These are phyloP conservation scores for Yarrowia divulgata DNA, from an alignment of 805 yeast genomes.

Conservation along the genomic window DNA sequence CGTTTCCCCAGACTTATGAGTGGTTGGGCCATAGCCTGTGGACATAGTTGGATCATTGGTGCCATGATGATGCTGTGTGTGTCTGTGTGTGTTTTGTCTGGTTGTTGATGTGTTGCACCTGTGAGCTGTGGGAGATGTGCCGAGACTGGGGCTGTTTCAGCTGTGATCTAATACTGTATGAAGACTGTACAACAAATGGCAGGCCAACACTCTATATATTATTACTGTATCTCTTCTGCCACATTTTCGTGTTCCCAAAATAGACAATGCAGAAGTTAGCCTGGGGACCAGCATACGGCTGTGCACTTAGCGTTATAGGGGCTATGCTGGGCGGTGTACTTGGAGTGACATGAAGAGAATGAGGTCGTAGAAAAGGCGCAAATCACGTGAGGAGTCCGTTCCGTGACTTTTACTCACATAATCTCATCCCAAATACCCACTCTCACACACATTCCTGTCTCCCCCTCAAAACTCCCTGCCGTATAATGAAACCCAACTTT, in stretches of 20 bases:
- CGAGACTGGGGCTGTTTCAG: no score
- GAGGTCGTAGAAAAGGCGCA: not conserved
- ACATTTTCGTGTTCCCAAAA: slow-evolving; percentile 9
- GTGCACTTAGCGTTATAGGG: slow-evolving; percentile 17
- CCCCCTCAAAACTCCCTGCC: not conserved
- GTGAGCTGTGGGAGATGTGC: not conserved
- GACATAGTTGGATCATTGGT: slow-evolving; percentile 23
- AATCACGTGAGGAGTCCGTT: not conserved
- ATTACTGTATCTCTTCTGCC: not conserved
- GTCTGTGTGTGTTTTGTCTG: not conserved
- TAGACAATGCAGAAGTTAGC: slow-evolving; percentile 2
- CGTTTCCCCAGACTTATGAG: not conserved
- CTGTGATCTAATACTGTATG: no score
- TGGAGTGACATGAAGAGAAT: not conserved
- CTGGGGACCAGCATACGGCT: slow-evolving; percentile 6
- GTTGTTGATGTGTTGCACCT: not conserved
- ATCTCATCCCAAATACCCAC: no score
- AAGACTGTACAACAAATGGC: not conserved
- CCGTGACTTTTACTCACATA: no score
- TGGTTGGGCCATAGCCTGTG: slow-evolving; percentile 8
- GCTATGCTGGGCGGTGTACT: slow-evolving; percentile 9
- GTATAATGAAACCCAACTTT: slow-evolving; percentile 23
- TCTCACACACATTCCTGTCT: not conserved
- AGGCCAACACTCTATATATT: slow-evolving; percentile 2
- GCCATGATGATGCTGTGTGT: slow-evolving; percentile 5